Evolutionary conservation across 2,329 filamentous ascomycete genomes (phyloP), one percentile per base, ranked within the genome.

Genomic region (Diaporthe sp.): DNA sequence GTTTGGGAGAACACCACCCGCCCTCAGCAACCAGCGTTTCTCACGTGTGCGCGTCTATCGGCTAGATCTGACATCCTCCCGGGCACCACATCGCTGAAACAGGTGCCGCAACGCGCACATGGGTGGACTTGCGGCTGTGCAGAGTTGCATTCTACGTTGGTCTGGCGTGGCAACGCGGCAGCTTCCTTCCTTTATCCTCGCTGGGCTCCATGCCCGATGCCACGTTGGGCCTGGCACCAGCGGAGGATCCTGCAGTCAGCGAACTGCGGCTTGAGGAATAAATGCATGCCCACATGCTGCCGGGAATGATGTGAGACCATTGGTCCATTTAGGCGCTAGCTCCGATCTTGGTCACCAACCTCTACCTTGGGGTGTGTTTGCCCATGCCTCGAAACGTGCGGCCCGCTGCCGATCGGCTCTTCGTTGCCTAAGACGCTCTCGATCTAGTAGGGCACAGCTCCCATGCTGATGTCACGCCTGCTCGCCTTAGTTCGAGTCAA

Each of bases 61-160:
- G 49, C 13, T 28, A 70, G 65, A 70, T 55, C 65, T 28, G 25
- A 34, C 71, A 53, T 46, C 5, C 51, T 55, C 8, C 37, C 58
- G 25, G 9, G 28, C 25, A 73, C 46, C 22, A 25, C 46, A 42
- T 44, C 37, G 10, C 22, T 65, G 58, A 53, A 65, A 55, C 49
- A 70, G 34, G 34, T 22, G 15, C 71, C 17, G 13, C 53, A 53
- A 49, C 22, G 28, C 37, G 37, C 28, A 12, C 3, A 19, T 65
- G 58, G 46, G 58, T 53, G 34, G 31, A 17, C 37, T 34, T 65
- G 71, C 71, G 71, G 71, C 71, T 67, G 71, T 73, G 71, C 60
- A 73, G 37, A 62, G 71, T 62, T 55, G 10, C 58, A 65, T 73
- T 25, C 15, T 34, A 37, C 25, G 58, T 73, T 61, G 65, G 65